Base-by-base conservation (phyloP, 2,329 filamentous ascomycete species). In the Fusarium sp. region DNA sequence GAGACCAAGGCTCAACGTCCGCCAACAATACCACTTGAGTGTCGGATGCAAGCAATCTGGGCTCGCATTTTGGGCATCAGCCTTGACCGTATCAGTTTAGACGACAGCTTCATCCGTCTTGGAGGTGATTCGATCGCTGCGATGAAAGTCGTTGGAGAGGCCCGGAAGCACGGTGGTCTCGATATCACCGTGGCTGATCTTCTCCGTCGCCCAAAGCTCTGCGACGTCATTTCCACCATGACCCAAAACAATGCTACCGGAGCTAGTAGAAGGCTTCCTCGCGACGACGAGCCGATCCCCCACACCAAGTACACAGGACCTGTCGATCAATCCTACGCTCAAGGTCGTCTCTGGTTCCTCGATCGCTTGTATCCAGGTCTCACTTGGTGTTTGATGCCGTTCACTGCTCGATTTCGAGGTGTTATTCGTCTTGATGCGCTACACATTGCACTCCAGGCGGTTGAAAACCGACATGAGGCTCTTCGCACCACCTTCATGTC, bases 51-150 rank as follows among this genome's bases (percentile, higher is more conserved):
- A 17, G 63, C 56, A 9, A 78, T 84, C 20, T 87, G 85, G 84
- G 77, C 79, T 11, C 75, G 80, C 1, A 77, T 85, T 0, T 78
- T 87, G 4, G 73, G 75, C 3, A 72, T 84, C 4, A 72, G 78
- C 3, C 68, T 79, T 17, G 74, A 81, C 2, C 69, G 75, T 5
- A 84, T 87, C 22, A 82, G 82, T 3, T 66, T 82, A 1, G 82
- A 85, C 6, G 84, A 87, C 69, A 86, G 84, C 76, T 88, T 89
- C 76, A 87, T 88, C 80, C 81, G 80, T 0, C 81, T 87, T 0
- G 87, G 87, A 20, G 87, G 87, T n/a, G 85, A 88, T 72, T 88
- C 86, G 0, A 83, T 88, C 4, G 73, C 82, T 0, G 86, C 86
- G 0, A 90, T 88, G 84, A 86, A 84, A 63, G 74, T 89, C 5